A percentile compares a stretch with the other conserved stretches of the same genome.
These are phyloP conservation scores for Curvularia sp. DNA, from an alignment of 2,329 filamentous ascomycete species.

Conservation along the genomic window DNA sequence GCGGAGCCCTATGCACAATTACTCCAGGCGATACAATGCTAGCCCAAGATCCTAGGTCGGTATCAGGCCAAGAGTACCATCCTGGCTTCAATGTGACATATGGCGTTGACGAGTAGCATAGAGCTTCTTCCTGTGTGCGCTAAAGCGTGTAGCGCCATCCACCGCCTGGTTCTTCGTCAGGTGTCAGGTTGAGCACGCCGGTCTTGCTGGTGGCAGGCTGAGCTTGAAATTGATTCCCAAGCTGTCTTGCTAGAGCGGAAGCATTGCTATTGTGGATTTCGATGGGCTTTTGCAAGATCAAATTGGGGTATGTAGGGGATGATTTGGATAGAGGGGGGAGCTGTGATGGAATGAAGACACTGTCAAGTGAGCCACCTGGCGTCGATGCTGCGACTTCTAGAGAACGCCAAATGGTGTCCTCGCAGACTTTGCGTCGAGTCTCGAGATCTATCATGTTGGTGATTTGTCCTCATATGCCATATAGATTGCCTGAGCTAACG, in stretches of 20 bases:
- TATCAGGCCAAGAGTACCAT: conserved; percentile 39
- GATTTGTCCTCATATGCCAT: neutral
- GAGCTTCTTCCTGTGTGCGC: conserved; percentile 32
- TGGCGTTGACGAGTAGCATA: conserved; percentile 35
- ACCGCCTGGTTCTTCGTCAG: conserved; percentile 28
- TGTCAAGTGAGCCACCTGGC: conserved; percentile 23
- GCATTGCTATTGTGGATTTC: conserved; percentile 29
- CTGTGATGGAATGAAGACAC: conserved; percentile 28
- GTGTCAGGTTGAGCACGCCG: conserved; percentile 33
- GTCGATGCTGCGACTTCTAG: conserved; percentile 19
- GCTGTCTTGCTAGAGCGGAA: conserved; percentile 27
- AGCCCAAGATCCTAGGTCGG: conserved; percentile 24
- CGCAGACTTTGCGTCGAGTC: conserved; percentile 29
- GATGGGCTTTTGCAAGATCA: conserved; percentile 18
- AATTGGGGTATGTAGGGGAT: neutral
- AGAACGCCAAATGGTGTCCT: conserved; percentile 31
- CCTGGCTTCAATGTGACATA: conserved; percentile 27
- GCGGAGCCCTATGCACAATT: conserved; percentile 32
- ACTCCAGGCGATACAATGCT: conserved; percentile 31
- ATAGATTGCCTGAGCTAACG: neutral
- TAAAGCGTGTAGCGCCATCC: conserved; percentile 35
- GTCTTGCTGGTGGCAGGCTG: conserved; percentile 11
- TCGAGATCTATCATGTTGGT: conserved; percentile 26
- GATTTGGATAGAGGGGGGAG: conserved; percentile 20
- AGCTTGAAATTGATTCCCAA: neutral